Percentiles rank a stretch among this genome's conserved stretches.
phyloP scores from a whole-genome alignment of 371 early-diverging fungal species.

The Rhizopus stolonifer region DNA sequence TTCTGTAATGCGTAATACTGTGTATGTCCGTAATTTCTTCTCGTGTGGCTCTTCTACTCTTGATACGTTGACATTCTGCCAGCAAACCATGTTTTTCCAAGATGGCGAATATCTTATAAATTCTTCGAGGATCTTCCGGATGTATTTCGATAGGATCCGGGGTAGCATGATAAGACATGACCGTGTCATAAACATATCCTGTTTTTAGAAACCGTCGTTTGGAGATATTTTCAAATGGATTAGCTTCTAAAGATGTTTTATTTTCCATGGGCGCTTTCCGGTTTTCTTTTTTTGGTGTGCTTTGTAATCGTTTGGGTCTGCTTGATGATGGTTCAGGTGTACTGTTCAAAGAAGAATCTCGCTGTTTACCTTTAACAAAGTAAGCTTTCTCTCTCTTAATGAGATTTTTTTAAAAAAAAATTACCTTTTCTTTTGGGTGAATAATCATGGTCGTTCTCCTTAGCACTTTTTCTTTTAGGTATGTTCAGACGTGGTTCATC shows the following conservation, averaged over 20 bases:
- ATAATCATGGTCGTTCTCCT: too few species aligned
- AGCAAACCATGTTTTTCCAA: conserved; percentile 51
- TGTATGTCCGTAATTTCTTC: conserved; percentile 67
- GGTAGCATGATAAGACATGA: conserved; percentile 60
- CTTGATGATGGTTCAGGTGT: background rate
- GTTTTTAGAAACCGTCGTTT: conserved; percentile 33
- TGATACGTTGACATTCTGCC: conserved; percentile 52
- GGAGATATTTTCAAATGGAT: background rate
- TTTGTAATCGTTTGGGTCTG: background rate
- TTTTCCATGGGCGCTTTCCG: background rate
- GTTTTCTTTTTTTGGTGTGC: background rate
- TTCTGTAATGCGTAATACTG: conserved; percentile 28
- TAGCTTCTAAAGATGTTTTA: background rate
- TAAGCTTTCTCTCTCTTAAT: background rate
- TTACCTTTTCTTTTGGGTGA: too few species aligned
- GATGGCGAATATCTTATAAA: conserved; percentile 62
- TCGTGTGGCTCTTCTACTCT: conserved; percentile 48
- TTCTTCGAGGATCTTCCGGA: conserved; percentile 76
- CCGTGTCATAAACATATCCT: conserved; percentile 66
- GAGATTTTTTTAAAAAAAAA: too few species aligned
- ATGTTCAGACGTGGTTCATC: too few species aligned
- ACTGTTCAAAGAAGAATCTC: too few species aligned
- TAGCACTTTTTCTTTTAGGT: too few species aligned
- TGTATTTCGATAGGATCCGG: conserved; percentile 59
- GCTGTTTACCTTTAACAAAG: too few species aligned